Conservation (phyloP, 371 early-diverging fungal genomes). For the Mucor sp. region DNA sequence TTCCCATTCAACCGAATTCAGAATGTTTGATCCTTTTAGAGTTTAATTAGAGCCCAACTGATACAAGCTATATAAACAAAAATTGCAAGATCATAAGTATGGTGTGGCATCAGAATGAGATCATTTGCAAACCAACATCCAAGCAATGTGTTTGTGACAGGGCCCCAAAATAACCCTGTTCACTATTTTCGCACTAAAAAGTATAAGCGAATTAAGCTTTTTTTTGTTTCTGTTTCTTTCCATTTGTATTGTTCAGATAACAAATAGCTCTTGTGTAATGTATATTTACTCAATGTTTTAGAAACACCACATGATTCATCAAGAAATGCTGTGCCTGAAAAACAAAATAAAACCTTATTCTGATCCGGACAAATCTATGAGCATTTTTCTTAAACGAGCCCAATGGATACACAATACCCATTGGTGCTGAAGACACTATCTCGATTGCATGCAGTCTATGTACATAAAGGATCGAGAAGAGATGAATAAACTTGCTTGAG, state of each 20-base stretch:
- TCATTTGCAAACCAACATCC: slow-evolving; percentile 28
- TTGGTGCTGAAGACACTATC: no score
- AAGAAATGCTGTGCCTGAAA: no score
- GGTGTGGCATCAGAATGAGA: slow-evolving; percentile 22
- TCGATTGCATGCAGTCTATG: no score
- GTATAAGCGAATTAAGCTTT: slow-evolving; percentile 3
- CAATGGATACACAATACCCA: no score
- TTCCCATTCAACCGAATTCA: slow-evolving; percentile 28
- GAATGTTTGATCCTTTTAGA: neutral
- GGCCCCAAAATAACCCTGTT: slow-evolving; percentile 32
- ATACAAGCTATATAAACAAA: neutral
- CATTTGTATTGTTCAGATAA: neutral
- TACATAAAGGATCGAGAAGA: no score
- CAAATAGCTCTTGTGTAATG: no score
- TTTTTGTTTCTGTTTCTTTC: neutral
- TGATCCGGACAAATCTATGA: no score
- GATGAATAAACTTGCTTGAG: no score
- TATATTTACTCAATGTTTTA: no score
- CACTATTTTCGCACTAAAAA: neutral
- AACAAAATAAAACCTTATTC: no score
- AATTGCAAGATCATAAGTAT: neutral
- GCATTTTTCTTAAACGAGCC: no score
- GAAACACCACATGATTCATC: no score
- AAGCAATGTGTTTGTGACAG: slow-evolving; percentile 40
- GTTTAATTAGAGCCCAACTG: neutral